Evolutionary conservation across 2,329 filamentous ascomycete species (phyloP).

Genomic region (Camillea tinctor): DNA sequence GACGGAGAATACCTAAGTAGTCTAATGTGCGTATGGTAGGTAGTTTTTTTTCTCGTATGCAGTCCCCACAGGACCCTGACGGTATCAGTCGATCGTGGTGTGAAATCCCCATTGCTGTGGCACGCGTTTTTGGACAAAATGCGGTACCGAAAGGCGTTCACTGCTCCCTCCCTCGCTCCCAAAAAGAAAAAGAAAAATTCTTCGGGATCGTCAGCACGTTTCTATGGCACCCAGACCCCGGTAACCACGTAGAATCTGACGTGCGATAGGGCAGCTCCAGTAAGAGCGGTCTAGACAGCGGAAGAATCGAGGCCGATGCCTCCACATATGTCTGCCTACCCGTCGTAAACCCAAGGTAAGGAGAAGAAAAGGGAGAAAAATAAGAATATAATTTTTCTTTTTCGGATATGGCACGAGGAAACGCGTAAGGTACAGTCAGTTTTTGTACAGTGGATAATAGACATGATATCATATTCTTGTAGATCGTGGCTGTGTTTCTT

Average conservation of each 20-base stretch:
- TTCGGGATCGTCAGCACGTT: background rate
- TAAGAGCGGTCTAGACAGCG: background rate
- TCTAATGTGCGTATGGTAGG: too few relatives aligned
- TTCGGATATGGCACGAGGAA: background rate
- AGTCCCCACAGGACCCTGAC: background rate
- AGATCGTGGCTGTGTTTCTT: background rate
- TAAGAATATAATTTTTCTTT: too few relatives aligned
- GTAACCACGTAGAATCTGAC: background rate
- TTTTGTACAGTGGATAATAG: background rate
- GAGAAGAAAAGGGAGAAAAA: too few relatives aligned
- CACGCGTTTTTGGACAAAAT: background rate
- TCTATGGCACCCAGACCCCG: background rate
- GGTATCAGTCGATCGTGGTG: background rate
- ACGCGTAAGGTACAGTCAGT: background rate
- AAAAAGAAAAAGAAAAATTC: background rate
- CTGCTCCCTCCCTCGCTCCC: background rate
- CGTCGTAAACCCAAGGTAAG: too few relatives aligned
- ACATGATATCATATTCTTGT: background rate
- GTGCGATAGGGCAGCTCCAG: background rate
- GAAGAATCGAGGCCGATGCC: background rate
- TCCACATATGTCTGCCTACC: background rate
- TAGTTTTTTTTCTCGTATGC: too few relatives aligned
- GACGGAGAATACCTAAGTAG: too few relatives aligned
- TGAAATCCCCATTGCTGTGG: background rate
- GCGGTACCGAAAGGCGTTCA: background rate